A percentile compares a stretch with the other conserved stretches of the same genome.
phyloP scores from a whole-genome alignment of 1,284 basidiomycete species.

The Trametes versicolor region DNA sequence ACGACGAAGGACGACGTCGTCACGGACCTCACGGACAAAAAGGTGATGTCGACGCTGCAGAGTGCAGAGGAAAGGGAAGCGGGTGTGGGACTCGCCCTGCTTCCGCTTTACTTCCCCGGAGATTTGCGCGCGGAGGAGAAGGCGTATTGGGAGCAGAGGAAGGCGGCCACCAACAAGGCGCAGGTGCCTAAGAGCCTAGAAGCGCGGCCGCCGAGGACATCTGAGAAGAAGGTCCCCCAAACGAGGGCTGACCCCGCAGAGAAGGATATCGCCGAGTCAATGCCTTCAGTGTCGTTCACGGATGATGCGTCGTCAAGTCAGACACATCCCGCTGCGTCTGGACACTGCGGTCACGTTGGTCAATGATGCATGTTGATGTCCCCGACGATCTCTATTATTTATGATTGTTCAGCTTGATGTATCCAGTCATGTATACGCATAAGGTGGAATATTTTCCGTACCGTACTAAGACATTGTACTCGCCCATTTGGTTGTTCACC shows the following conservation, averaged over 20 bases:
- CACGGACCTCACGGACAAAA: conserved; percentile 24
- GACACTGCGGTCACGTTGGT: neutral
- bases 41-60: conserved; percentile 39
- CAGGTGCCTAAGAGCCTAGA: conserved; percentile 5
- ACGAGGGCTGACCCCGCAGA: neutral
- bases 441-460: no score
- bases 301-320: neutral
- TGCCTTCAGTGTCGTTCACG: neutral
- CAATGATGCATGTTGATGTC: neutral
- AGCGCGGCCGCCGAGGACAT: no score
- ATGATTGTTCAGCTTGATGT: neutral
- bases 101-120: conserved; percentile 38
- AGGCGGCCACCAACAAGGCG: conserved; percentile 6
- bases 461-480: no score
- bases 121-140: conserved; percentile 34
- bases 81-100: conserved; percentile 31
- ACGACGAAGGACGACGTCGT: conserved; percentile 19
- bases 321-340: neutral
- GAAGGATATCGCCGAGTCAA: neutral
- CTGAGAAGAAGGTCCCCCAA: neutral
- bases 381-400: neutral
- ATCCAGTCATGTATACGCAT: no score
- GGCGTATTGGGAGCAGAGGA: conserved; percentile 24
- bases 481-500: no score
- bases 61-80: conserved; percentile 33